Evolutionary conservation across 148 eudicot genomes (phyloP).

Genomic region (Heliamphora exappendiculata): DNA sequence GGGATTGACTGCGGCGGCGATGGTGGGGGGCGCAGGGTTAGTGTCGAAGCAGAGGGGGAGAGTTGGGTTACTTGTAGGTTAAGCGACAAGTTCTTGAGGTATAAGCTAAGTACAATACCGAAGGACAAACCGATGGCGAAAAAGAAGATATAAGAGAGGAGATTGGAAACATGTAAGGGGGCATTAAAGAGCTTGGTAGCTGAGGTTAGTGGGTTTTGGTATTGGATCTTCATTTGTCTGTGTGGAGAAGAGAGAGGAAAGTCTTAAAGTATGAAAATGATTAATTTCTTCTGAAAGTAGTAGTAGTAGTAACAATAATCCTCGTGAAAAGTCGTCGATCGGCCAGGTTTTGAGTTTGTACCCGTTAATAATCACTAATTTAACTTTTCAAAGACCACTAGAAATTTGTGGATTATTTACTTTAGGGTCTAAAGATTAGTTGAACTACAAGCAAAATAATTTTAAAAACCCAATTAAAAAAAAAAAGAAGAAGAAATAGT

Average conservation of each 20-base stretch:
- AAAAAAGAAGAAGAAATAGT: too few species aligned
- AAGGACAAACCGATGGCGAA: constrained; percentile 3
- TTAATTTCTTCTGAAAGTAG: too few species aligned
- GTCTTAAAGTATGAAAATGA: too few species aligned
- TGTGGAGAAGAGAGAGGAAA: background rate
- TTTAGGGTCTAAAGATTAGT: too few species aligned
- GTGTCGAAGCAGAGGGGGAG: constrained; percentile 12
- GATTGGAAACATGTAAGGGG: background rate
- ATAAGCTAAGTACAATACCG: constrained; percentile 14
- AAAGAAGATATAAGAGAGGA: background rate
- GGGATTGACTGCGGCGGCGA: background rate
- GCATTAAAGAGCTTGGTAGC: background rate
- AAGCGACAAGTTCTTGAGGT: constrained; percentile 18
- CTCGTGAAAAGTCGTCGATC: too few species aligned
- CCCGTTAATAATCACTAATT: too few species aligned
- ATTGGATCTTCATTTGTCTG: background rate
- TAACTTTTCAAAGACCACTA: too few species aligned
- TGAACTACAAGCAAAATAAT: too few species aligned
- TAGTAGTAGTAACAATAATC: too few species aligned
- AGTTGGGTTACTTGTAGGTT: constrained; percentile 24
- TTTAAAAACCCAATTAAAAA: too few species aligned
- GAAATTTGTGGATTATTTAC: too few species aligned
- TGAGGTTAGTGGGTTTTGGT: background rate
- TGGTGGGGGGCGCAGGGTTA: background rate
- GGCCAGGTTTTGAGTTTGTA: too few species aligned